Evolutionary conservation across 2,329 filamentous ascomycete species (phyloP).

Genomic region (Aspergillus sp.): DNA sequence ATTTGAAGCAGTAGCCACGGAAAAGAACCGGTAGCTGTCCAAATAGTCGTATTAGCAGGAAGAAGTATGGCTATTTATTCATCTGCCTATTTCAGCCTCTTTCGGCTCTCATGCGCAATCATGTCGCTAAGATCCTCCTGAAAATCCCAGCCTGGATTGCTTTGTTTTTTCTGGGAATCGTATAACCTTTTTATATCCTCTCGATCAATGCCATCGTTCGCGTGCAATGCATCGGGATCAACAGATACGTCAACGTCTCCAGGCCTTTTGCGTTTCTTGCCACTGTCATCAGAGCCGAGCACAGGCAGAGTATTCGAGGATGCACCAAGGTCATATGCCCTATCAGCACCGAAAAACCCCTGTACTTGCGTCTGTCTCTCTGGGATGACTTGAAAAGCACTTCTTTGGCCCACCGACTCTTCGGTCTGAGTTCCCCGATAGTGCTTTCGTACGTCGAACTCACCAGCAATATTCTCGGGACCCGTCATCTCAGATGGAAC

Average conservation of each 20-base stretch:
- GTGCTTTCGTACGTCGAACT: constrained; percentile 89
- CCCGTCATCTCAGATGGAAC: constrained; percentile 77
- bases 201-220: constrained; percentile 76
- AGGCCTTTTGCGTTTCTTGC: constrained; percentile 87
- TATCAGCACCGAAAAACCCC: constrained; percentile 95
- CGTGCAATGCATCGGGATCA: constrained; percentile 76
- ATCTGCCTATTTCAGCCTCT: constrained; percentile 84
- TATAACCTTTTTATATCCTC: constrained; percentile 80
- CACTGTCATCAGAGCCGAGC: constrained; percentile 77
- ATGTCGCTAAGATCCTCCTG: constrained; percentile 93
- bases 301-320: constrained; percentile 64
- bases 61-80: constrained; percentile 61
- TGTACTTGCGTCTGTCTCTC: constrained; percentile 83
- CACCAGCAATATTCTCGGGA: constrained; percentile 75
- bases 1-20: neutral
- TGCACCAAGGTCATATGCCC: constrained; percentile 81
- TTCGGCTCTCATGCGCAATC: constrained; percentile 90
- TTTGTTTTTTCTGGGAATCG: constrained; percentile 68
- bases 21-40: neutral
- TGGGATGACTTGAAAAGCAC: constrained; percentile 85
- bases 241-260: constrained; percentile 93
- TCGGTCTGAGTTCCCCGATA: constrained; percentile 86
- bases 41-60: neutral
- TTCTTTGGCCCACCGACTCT: constrained; percentile 70
- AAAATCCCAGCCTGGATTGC: constrained; percentile 71